Evolutionary conservation across 306 rosid genomes (phyloP), one percentile per base, ranked within the genome.

Genomic region (Mimosa bimucronata): DNA sequence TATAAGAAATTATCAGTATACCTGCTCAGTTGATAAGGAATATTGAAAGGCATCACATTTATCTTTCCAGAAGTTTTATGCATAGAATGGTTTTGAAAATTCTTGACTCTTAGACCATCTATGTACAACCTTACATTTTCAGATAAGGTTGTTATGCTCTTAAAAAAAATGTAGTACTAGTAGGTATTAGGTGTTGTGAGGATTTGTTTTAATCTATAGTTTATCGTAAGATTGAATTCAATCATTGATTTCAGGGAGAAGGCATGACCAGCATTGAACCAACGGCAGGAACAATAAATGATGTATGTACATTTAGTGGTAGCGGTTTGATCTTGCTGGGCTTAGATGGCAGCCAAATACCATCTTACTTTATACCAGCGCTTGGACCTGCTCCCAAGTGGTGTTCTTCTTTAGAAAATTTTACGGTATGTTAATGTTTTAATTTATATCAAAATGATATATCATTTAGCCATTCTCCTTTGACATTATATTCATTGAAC

Each of bases 381-480:
- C 91, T 95, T 4, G 98, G 98, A 83, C 97, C 98, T 81, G 98
- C 97, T 80, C 98, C 98, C 12, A 95, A 91, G 86, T 95, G 98
- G 98, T 91, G 98, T 77, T 85, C 97, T 80, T 84, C 87, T 66
- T 87, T 95, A 44, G 97, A 95, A 84, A 90, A 91, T 80, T 85
- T 92, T 73, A 93, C 98, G n/a, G 98, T 91, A 73, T 80, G 92
- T 60, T 68, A 28, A 31, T 74, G 73, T 80, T 44, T 81, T 76
- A 19, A 73, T 65, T 78, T 23, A 53, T 81, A 52, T 73, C 76
- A 34, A 78, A 73, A 76, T 53, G 10, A 6, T 81, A 38, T 74
- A 41, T 11, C 31, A 29, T 66, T 53, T 31, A 61, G 73, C 57
- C 75, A 1, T 53, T 41, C 74, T 73, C 80, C 48, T 74, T 69